These are phyloP conservation scores for Sesbania bispinosa DNA, from an alignment of 306 rosid genomes.

Conservation along the genomic window DNA sequence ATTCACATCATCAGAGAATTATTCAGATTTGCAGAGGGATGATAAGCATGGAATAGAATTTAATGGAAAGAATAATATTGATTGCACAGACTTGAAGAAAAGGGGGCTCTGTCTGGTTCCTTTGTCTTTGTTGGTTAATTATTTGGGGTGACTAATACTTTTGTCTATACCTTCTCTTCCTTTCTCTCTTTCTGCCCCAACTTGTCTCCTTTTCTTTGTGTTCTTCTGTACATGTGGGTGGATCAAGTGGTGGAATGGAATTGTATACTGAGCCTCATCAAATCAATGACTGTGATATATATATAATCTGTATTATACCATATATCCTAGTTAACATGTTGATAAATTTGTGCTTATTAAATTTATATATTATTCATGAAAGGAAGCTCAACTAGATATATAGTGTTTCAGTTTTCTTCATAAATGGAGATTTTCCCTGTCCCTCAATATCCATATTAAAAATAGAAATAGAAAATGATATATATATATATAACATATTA, in stretches of 20 bases:
- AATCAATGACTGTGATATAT: constrained; percentile 2
- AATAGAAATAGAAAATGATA: background rate
- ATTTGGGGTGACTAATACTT: constrained; percentile 49
- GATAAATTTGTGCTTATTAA: background rate
- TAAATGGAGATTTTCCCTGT: background rate
- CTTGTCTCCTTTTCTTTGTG: constrained; percentile 17
- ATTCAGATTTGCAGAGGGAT: constrained; percentile 40
- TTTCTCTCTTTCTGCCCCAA: constrained; percentile 8
- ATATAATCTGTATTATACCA: constrained; percentile 2
- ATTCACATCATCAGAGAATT: constrained; percentile 38
- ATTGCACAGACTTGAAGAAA: constrained; percentile 57
- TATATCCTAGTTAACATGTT: constrained; percentile 7
- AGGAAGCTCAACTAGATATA: background rate
- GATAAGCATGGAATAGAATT: constrained; percentile 25
- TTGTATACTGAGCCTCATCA: constrained; percentile 17
- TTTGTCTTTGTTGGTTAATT: constrained; percentile 61
- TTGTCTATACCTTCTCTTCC: background rate
- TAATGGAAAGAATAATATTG: constrained; percentile 34
- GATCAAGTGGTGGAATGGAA: constrained; percentile 13
- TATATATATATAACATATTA: no score
- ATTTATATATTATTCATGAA: background rate
- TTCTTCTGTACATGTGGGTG: constrained; percentile 15
- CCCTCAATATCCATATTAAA: background rate
- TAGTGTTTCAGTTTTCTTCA: background rate
- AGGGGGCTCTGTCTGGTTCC: constrained; percentile 83